Evolutionary conservation across 2,329 filamentous ascomycete species (phyloP).

Genomic region (Fusarium pseudonygamai): DNA sequence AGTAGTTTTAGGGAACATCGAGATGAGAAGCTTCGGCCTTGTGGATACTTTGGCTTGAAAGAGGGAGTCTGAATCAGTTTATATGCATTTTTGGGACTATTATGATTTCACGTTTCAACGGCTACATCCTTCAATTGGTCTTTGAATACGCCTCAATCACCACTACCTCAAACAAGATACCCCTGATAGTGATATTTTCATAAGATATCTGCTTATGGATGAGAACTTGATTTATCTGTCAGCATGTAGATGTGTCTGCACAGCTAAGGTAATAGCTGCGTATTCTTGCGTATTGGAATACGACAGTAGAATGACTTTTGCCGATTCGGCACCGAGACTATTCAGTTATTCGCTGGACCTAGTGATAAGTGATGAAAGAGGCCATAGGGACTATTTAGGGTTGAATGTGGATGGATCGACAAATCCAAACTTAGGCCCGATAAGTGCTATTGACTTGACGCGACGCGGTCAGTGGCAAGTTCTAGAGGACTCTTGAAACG

Average conservation of each 20-base stretch:
- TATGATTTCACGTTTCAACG: not conserved
- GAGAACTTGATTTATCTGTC: not conserved
- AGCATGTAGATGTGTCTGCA: not conserved
- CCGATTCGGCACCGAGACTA: not conserved
- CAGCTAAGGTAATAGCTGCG: not conserved
- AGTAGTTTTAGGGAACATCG: not conserved
- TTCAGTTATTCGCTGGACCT: rapidly evolving
- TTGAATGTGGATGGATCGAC: rapidly evolving
- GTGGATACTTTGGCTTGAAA: not conserved
- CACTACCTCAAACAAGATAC: rapidly evolving
- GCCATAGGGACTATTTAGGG: rapidly evolving
- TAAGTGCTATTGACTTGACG: rapidly evolving
- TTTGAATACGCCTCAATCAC: not conserved
- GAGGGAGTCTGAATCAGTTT: not conserved
- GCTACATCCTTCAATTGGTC: not conserved
- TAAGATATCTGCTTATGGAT: rapidly evolving
- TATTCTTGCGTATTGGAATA: not conserved
- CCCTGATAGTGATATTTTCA: rapidly evolving
- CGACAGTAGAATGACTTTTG: rapidly evolving
- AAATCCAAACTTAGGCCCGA: rapidly evolving
- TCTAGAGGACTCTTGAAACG: not conserved
- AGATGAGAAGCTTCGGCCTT: rapidly evolving
- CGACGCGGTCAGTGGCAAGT: not conserved
- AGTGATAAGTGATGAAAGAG: not conserved
- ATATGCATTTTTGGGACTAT: not conserved